Base-by-base conservation (phyloP, 2,329 filamentous ascomycete species). In the Aspergillus ibericus region DNA sequence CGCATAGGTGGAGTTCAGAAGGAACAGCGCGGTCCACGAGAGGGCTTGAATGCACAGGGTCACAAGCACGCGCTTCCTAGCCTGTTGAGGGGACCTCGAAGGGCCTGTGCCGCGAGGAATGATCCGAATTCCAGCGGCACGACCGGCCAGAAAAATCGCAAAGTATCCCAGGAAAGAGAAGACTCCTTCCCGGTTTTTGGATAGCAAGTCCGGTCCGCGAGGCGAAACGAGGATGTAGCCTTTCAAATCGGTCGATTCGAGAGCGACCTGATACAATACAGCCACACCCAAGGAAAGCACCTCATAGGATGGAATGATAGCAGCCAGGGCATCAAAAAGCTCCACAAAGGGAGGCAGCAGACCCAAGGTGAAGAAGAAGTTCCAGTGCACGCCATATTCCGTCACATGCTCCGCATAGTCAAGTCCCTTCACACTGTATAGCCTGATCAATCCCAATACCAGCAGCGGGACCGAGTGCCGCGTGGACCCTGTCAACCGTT, bases 301-400 rank as follows among this genome's bases (percentile, higher is more conserved):
- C 15, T 92, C 88, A 69, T 92, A 93, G 0, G 90, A 93, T 3
- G 90, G 90, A 4, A 96, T 77, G 56, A 89, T 70, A 15, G 82
- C 80, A 58, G 93, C 84, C 0, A 88, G 78, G 0, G 89, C 84
- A 72, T 96, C 91, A 60, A 93, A 91, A 0, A 95, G 74, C 27
- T 93, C 92, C 53, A 96, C 87, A 68, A 96, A 96, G 0, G 93
- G 93, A 0, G 93, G 92, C 22, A 99, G 79, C 49, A 97, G 84
- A 5, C 88, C 93, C 9, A 99, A 82, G 0, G 95, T 99, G 77
- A 98, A 98, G 82, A 99, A 99, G 76, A 99, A 99, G 75, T 99
- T 99, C 95, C 95, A 99, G 75, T 99, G 95, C 9, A 99, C 91
- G 44, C 95, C 95, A 71, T 99, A 99, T 73, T 99, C 95, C 13